Evolutionary conservation across 2,329 filamentous ascomycete genomes (phyloP).

Genomic region (Chrysoporthe cubensis): DNA sequence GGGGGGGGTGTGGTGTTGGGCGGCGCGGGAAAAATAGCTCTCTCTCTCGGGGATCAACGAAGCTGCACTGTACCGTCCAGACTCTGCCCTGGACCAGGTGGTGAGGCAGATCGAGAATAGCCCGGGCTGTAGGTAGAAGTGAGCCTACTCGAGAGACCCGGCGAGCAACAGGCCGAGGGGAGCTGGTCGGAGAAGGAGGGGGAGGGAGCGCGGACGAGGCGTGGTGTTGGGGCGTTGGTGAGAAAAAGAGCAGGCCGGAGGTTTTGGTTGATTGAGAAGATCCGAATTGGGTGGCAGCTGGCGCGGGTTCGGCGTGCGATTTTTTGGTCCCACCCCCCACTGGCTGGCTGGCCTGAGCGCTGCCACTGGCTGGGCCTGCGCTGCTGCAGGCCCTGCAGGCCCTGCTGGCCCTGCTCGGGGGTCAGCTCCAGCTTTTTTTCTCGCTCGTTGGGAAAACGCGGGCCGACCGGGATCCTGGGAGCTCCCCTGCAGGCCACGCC

Average conservation of each 20-base stretch:
- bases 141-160: conserved; percentile 22
- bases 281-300: conserved; percentile 14
- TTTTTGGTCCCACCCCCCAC: conserved; percentile 17
- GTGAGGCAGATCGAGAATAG: conserved; percentile 30
- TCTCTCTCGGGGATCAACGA: conserved; percentile 29
- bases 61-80: conserved; percentile 17
- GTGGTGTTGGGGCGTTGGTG: conserved; percentile 17
- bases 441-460: conserved; percentile 24
- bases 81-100: conserved; percentile 27
- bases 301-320: conserved; percentile 28
- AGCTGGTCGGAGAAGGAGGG: conserved; percentile 31
- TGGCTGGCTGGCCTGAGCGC: neutral
- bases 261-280: conserved; percentile 21
- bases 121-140: conserved; percentile 14
- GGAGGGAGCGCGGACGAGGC: conserved; percentile 24
- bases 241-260: conserved; percentile 18
- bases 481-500: conserved; percentile 16
- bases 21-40: conserved; percentile 33
- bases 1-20: neutral
- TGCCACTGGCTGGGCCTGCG: neutral
- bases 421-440: conserved; percentile 20
- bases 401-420: neutral
- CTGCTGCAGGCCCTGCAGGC: too few relatives aligned
- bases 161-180: conserved; percentile 14
- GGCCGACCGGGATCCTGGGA: conserved; percentile 16